A percentile compares a stretch with the other conserved stretches of the same genome.
Conservation (phyloP, 2,329 filamentous ascomycete species). For the Scedosporium apiospermum region DNA sequence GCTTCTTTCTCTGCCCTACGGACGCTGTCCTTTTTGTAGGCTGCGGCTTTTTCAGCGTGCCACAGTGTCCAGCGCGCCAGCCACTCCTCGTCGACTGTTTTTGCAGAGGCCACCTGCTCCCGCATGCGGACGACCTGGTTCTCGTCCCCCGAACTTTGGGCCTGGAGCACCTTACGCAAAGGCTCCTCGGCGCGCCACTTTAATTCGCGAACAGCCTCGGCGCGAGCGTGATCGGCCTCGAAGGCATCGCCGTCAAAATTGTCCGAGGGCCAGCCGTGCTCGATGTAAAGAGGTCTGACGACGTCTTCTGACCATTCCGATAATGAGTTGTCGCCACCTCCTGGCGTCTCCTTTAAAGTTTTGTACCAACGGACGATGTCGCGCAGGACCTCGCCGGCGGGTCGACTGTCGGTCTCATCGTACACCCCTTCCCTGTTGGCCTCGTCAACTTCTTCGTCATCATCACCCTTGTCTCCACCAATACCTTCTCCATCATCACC, state of each 20-base stretch:
- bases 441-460: neutral
- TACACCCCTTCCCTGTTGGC: neutral
- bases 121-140: too few species aligned
- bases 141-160: too few species aligned
- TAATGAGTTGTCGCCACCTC: slow-evolving; percentile 3
- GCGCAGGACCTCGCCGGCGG: slow-evolving; percentile 6
- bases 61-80: too few species aligned
- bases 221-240: slow-evolving; percentile 6
- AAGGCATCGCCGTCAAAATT: slow-evolving; percentile 14
- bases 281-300: slow-evolving; percentile 10
- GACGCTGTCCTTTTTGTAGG: too few species aligned
- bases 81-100: too few species aligned
- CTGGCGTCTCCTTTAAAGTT: slow-evolving; percentile 11
- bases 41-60: too few species aligned
- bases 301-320: slow-evolving; percentile 6
- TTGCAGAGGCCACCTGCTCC: too few species aligned
- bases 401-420: neutral
- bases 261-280: slow-evolving; percentile 14
- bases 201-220: neutral
- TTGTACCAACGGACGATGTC: slow-evolving; percentile 13
- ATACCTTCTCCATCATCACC: neutral
- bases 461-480: neutral
- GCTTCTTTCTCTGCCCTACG: too few species aligned
- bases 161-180: too few species aligned
- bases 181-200: too few species aligned